Evolutionary conservation across 2,329 filamentous ascomycete genomes (phyloP).

Genomic region (Chaetomiaceae sp.): DNA sequence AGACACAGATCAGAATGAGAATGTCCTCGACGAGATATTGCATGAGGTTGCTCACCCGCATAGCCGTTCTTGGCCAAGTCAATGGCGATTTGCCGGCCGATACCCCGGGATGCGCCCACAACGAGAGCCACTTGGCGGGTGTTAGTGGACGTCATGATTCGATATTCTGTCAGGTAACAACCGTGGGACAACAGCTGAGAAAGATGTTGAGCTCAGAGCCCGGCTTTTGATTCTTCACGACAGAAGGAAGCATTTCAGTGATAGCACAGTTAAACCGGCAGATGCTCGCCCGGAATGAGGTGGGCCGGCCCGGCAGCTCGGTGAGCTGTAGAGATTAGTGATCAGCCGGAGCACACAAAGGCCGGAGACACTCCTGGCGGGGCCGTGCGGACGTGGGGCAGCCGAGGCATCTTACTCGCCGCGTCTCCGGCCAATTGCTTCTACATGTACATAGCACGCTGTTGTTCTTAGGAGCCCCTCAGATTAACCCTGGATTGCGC

Average conservation of each 20-base stretch:
- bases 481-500: not conserved
- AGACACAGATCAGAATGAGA: not conserved
- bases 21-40: not conserved
- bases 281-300: not conserved
- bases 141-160: conserved; percentile 14
- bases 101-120: conserved; percentile 71
- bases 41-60: conserved; percentile 44
- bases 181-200: too few species aligned
- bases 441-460: too few species aligned
- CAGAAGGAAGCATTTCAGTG: too few species aligned
- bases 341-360: conserved; percentile 5
- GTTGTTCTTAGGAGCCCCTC: too few species aligned
- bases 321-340: conserved; percentile 4
- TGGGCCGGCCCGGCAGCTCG: conserved; percentile 1
- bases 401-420: conserved; percentile 1
- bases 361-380: not conserved
- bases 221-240: too few species aligned
- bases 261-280: not conserved
- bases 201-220: too few species aligned
- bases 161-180: too few species aligned
- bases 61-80: conserved; percentile 68
- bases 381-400: conserved; percentile 6
- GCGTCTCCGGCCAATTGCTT: not conserved
- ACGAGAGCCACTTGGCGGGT: conserved; percentile 58
- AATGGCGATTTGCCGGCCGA: conserved; percentile 73